These are phyloP conservation scores for Aspergillus caelatus DNA, from an alignment of 2,329 filamentous ascomycete species.

Conservation along the genomic window DNA sequence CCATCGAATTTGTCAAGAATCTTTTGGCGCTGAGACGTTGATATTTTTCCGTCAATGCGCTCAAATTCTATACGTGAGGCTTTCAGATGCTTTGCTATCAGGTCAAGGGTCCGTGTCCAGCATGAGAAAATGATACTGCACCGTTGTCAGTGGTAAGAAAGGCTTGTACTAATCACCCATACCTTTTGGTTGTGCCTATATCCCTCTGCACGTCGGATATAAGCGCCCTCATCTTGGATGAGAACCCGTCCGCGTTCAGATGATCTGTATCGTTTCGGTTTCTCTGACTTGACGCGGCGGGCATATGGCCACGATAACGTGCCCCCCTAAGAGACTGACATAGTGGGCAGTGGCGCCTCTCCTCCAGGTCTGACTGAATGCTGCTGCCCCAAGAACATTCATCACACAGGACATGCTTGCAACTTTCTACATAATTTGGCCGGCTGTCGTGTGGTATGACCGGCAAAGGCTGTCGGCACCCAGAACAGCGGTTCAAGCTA, in stretches of 20 bases:
- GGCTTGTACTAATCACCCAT: not conserved
- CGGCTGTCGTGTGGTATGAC: not conserved
- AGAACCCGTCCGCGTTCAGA: not conserved
- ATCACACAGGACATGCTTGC: constrained; percentile 13
- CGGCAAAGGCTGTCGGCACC: constrained; percentile 5
- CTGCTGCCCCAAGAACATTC: constrained; percentile 1
- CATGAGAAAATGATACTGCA: constrained; percentile 52
- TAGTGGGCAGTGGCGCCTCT: not conserved
- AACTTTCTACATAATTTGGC: constrained; percentile 6
- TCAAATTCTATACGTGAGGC: not conserved
- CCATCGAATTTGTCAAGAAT: constrained; percentile 10
- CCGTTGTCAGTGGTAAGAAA: not conserved
- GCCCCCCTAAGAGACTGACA: not conserved
- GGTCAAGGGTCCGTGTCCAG: constrained; percentile 49
- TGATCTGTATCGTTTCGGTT: not conserved
- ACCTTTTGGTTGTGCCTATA: constrained; percentile 33
- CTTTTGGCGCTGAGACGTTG: constrained; percentile 1
- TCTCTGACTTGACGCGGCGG: not conserved
- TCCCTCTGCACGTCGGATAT: constrained; percentile 36
- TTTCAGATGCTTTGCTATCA: constrained; percentile 30
- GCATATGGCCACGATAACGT: not conserved
- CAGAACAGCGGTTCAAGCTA: constrained; percentile 7
- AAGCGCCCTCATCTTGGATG: constrained; percentile 19
- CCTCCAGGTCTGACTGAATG: not conserved
- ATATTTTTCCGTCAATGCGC: constrained; percentile 10